Percentiles rank a stretch among this genome's conserved stretches.
phyloP scores from a whole-genome alignment of 768 basidiomycete genomes.

The Agaricus subrufescens region DNA sequence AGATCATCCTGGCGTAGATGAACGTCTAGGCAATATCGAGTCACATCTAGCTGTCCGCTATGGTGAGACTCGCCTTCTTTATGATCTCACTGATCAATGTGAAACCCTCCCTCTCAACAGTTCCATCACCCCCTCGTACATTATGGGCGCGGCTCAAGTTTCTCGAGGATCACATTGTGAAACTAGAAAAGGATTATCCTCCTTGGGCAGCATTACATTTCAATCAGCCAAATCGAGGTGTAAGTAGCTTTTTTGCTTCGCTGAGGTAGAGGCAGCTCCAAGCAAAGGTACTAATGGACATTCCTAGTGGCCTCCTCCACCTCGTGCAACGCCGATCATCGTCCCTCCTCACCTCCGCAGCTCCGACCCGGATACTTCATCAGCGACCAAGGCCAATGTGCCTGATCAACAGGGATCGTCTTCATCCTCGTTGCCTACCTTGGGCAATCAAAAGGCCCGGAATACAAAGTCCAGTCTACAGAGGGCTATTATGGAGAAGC shows the following conservation, averaged over 20 bases:
- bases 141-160: conserved; percentile 62
- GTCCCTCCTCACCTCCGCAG: conserved; percentile 60
- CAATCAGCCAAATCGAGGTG: conserved; percentile 77
- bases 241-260: conserved; percentile 30
- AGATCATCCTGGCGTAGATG: conserved; percentile 58
- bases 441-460: conserved; percentile 23
- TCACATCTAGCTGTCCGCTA: conserved; percentile 70
- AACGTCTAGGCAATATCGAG: conserved; percentile 64
- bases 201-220: conserved; percentile 89
- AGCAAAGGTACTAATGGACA: background rate
- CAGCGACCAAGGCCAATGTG: conserved; percentile 13
- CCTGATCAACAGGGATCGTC: conserved; percentile 2
- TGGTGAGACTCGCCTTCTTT: conserved; percentile 37
- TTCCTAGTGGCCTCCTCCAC: conserved; percentile 78
- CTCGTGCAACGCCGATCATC: conserved; percentile 71
- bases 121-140: conserved; percentile 65
- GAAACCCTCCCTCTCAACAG: conserved; percentile 27
- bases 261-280: background rate
- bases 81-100: background rate
- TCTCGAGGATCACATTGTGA: conserved; percentile 73
- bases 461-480: conserved; percentile 62
- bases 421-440: conserved; percentile 1
- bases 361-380: conserved; percentile 10
- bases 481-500: conserved; percentile 66
- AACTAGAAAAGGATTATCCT: conserved; percentile 77